Percentiles rank a stretch among this genome's conserved stretches.
phyloP scores from a whole-genome alignment of 805 yeast species.

The Ogataea naganishii region DNA sequence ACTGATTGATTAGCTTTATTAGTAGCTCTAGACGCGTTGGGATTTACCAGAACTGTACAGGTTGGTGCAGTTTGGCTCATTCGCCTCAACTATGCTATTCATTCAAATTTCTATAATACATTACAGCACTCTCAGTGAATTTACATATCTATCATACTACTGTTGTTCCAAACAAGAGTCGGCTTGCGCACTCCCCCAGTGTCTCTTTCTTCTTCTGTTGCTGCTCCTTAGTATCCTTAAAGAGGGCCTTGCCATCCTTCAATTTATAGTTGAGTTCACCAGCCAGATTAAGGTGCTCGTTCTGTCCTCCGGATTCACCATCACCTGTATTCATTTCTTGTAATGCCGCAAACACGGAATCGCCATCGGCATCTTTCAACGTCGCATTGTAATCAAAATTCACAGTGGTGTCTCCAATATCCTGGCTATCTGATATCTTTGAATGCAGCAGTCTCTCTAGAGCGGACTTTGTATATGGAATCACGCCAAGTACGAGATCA shows the following conservation, averaged over 20 bases:
- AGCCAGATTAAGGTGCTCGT: conserved; percentile 11
- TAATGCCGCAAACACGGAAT: conserved; percentile 8
- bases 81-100: no score
- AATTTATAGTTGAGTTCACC: conserved; percentile 24
- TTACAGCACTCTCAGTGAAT: no score
- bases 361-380: conserved; percentile 6
- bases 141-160: conserved; percentile 6
- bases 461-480: conserved; percentile 55
- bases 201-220: conserved; percentile 9
- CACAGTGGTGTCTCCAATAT: conserved; percentile 33
- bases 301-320: conserved; percentile 5
- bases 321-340: conserved; percentile 7
- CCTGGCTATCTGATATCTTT: conserved; percentile 33
- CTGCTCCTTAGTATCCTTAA: conserved; percentile 15
- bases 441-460: conserved; percentile 50
- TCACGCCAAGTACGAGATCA: conserved; percentile 49
- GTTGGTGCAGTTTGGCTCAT: no score
- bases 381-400: conserved; percentile 7
- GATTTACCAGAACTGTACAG: no score
- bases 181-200: conserved; percentile 7
- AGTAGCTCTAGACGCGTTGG: no score
- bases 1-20: no score
- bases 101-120: no score
- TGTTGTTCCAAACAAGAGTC: conserved; percentile 13
- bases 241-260: conserved; percentile 34